Conservation (phyloP, 805 yeast species). For the Starmerella floricola region DNA sequence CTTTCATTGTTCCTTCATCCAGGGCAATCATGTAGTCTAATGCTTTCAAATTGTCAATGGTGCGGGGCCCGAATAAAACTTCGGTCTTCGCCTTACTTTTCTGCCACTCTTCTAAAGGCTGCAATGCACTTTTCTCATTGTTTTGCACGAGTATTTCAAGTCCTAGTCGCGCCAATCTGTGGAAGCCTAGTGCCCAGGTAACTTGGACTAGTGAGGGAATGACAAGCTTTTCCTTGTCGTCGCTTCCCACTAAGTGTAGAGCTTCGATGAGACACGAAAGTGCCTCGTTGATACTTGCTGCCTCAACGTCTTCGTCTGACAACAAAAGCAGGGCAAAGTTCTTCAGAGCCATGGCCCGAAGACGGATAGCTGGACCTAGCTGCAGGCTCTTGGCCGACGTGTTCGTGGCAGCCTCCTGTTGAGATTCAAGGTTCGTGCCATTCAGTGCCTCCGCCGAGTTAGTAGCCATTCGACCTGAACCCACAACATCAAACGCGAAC, state of each 20-base stretch:
- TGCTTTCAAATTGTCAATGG: conserved; percentile 9
- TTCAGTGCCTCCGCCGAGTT: background rate
- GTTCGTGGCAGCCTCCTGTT: background rate
- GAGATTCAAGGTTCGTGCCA: background rate
- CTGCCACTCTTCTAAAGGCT: conserved; percentile 11
- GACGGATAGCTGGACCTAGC: conserved; percentile 41
- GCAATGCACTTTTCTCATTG: conserved; percentile 14
- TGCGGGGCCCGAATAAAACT: conserved; percentile 17
- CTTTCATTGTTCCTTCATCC: background rate
- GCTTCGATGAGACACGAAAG: conserved; percentile 14
- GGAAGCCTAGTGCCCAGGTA: conserved; percentile 14
- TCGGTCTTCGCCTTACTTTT: background rate
- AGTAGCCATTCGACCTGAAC: conserved; percentile 13
- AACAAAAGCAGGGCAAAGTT: conserved; percentile 69
- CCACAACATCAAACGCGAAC: conserved; percentile 57
- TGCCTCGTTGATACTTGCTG: conserved; percentile 6
- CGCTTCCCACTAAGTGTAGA: conserved; percentile 17
- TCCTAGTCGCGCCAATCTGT: conserved; percentile 17
- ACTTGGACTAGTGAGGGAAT: conserved; percentile 14
- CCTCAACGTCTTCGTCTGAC: conserved; percentile 23
- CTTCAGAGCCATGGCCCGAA: conserved; percentile 66
- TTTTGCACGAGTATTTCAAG: conserved; percentile 19
- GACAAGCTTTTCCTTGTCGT: conserved; percentile 16
- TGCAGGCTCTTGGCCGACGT: conserved; percentile 4
- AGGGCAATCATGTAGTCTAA: conserved; percentile 9